Conservation (phyloP, 1,284 basidiomycete species). For the Apiotrichum akiyoshidainum region DNA sequence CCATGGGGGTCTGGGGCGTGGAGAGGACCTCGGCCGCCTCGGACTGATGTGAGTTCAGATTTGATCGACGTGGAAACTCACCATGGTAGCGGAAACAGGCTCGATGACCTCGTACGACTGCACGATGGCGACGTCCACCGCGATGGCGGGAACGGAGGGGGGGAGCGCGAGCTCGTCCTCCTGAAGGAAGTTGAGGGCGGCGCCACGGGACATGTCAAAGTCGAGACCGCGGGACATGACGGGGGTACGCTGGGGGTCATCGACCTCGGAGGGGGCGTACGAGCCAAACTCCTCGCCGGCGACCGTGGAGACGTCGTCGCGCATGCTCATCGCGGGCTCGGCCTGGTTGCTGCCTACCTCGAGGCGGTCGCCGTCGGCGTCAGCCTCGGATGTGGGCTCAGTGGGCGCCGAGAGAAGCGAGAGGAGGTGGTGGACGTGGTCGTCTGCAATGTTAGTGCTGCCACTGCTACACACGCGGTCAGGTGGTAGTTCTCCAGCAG, state of each 20-base stretch:
- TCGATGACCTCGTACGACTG: conserved; percentile 28
- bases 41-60: neutral
- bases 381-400: conserved; percentile 8
- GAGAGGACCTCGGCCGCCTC: conserved; percentile 9
- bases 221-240: neutral
- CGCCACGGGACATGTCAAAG: conserved; percentile 5
- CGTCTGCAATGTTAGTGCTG: conserved; percentile 25
- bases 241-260: conserved; percentile 15
- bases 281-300: neutral
- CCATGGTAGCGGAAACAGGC: conserved; percentile 8
- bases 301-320: conserved; percentile 1
- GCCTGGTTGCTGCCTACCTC: conserved; percentile 5
- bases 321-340: conserved; percentile 8
- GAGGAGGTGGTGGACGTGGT: conserved; percentile 39
- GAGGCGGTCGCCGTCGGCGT: neutral
- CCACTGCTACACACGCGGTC: neutral
- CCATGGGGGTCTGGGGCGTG: conserved; percentile 13
- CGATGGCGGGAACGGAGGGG: conserved; percentile 16
- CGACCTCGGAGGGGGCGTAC: neutral
- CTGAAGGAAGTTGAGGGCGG: conserved; percentile 44
- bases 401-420: conserved; percentile 23
- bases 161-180: conserved; percentile 39
- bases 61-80: neutral
- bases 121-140: conserved; percentile 13
- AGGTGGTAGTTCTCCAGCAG: no score